These are phyloP conservation scores for Lithospermum erythrorhizon DNA, from an alignment of 257 asterid species.

Conservation along the genomic window DNA sequence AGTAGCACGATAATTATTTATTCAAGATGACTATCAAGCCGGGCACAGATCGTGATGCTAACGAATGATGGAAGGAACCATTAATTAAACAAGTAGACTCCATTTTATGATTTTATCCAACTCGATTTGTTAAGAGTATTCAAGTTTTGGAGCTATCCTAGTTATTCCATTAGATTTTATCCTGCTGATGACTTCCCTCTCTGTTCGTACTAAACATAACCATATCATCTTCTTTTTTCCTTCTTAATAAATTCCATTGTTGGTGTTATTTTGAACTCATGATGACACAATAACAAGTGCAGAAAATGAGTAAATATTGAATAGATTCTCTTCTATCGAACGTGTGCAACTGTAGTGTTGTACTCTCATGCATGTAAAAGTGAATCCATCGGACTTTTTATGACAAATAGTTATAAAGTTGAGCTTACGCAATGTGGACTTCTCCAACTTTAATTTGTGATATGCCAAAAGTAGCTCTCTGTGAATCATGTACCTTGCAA, in stretches of 20 bases:
- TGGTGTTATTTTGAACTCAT: background rate
- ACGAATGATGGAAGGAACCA: too few species aligned
- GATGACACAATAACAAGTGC: background rate
- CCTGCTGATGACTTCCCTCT: too few species aligned
- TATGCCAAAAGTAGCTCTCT: conserved; percentile 26
- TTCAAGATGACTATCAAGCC: too few species aligned
- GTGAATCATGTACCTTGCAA: conserved; percentile 3
- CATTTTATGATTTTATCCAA: too few species aligned
- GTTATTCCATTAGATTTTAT: too few species aligned
- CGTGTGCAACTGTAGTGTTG: background rate
- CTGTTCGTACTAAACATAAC: too few species aligned
- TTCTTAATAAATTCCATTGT: background rate
- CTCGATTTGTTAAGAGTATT: too few species aligned
- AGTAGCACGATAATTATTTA: background rate
- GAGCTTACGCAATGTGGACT: background rate
- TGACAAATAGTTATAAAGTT: background rate
- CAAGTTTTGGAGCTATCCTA: too few species aligned
- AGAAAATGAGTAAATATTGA: background rate
- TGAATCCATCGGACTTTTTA: conserved; percentile 8
- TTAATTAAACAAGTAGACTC: too few species aligned
- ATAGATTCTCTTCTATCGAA: background rate
- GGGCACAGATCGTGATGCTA: too few species aligned
- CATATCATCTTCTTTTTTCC: background rate
- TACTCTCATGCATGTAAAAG: conserved; percentile 14
- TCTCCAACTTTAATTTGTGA: background rate